These are phyloP conservation scores for Neolentinus lepideus DNA, from an alignment of 1,284 basidiomycete genomes.

Conservation along the genomic window DNA sequence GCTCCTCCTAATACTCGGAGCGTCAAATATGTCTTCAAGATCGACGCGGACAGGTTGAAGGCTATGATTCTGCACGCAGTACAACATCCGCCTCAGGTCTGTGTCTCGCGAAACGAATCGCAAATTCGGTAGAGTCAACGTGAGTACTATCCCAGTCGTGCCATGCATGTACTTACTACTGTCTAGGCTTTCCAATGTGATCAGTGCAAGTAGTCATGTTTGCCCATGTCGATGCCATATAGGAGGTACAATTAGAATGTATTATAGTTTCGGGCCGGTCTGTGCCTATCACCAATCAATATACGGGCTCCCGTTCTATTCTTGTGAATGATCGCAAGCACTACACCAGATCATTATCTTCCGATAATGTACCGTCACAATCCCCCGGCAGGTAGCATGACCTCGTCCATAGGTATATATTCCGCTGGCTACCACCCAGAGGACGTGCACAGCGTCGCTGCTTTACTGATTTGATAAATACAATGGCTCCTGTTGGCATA, in stretches of 20 bases:
- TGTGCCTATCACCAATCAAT: background rate
- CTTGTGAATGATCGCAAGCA: background rate
- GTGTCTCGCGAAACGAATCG: background rate
- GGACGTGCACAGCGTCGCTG: background rate
- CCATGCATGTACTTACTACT: background rate
- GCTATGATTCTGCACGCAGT: background rate
- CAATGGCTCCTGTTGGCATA: conserved; percentile 26
- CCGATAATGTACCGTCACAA: background rate
- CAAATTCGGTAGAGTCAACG: no score
- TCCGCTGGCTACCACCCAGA: background rate
- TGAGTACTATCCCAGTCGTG: no score
- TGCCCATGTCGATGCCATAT: no score
- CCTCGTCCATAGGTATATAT: background rate
- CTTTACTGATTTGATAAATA: background rate
- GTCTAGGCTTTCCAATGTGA: no score
- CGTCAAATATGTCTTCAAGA: no score
- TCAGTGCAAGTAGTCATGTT: no score
- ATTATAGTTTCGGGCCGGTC: no score
- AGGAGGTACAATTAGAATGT: no score
- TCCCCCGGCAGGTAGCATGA: background rate
- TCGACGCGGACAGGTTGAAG: no score
- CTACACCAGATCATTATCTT: background rate
- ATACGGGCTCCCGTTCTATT: background rate
- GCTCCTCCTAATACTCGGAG: no score
- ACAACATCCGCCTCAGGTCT: background rate